These are phyloP conservation scores for Debaryomyces hansenii DNA, from an alignment of 805 yeast genomes.

Conservation along the genomic window DNA sequence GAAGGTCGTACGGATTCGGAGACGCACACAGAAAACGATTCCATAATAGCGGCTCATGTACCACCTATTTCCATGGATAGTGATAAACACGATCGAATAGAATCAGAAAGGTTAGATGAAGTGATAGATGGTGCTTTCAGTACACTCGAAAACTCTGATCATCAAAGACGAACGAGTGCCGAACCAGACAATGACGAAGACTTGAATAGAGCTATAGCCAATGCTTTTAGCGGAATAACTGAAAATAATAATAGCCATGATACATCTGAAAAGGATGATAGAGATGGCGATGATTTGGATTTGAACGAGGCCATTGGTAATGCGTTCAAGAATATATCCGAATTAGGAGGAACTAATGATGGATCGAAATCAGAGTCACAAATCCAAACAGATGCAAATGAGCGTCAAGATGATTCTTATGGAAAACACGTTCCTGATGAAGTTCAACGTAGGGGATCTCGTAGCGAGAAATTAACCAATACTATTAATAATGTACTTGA, in stretches of 20 bases:
- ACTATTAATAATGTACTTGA: background rate
- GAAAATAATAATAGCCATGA: background rate
- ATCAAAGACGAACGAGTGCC: too few species aligned
- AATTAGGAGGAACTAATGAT: background rate
- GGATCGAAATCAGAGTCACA: background rate
- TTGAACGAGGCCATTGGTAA: slow-evolving; percentile 39
- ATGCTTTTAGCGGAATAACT: background rate
- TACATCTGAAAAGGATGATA: slow-evolving; percentile 2
- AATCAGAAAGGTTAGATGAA: too few species aligned
- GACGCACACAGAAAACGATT: too few species aligned
- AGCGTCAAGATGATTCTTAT: background rate
- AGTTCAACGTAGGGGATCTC: background rate
- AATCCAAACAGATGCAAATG: background rate
- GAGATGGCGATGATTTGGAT: slow-evolving; percentile 12
- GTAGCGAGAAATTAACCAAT: background rate
- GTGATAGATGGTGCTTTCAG: too few species aligned
- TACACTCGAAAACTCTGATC: too few species aligned
- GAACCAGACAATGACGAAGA: slow-evolving; percentile 1
- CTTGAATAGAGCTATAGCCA: background rate
- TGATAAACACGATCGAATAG: too few species aligned
- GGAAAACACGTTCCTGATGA: background rate
- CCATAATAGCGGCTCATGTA: too few species aligned
- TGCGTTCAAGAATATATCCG: slow-evolving; percentile 25
- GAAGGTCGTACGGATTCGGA: too few species aligned
- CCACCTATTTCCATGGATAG: too few species aligned